Base-by-base conservation (phyloP, 495 filamentous ascomycete species). In the Aspergillus coremiiformis region DNA sequence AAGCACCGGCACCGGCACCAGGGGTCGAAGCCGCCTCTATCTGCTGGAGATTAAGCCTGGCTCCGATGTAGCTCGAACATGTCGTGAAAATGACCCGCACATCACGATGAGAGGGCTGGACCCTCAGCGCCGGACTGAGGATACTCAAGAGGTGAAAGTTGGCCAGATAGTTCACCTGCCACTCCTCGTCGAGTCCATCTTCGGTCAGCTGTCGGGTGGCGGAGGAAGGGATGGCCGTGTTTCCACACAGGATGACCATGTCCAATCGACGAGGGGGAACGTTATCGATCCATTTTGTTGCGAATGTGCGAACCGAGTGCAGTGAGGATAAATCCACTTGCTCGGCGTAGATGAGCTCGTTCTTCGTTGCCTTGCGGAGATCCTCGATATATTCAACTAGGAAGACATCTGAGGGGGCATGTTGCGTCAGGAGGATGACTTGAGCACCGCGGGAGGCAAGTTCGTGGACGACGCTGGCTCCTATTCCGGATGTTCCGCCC, bases 271-370 rank as follows among this genome's bases (percentile, higher is more conserved):
- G 81, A 19, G 90, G 86, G 0, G 94, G 91, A 23, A 84, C 80
- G 65, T 97, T 99, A 68, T 99, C 91, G 58, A 97, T 86, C 90
- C 94, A 99, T 71, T 90, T 90, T 2, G 93, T 99, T n/a, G 93
- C 93, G 63, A 99, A 99, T 52, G 83, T 75, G 21, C 93, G 87
- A 51, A 99, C 83, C 53, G 85, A 91, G 61, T 96, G 81, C 15
- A 97, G 74, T 11, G 86, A 91, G 22, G 84, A 69, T 35, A 99
- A 82, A 56, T 99, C 91, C 29, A 93, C 89, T 65, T 94, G 86
- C 66, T 99, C 93, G 49, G 94, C 90, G 60, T 91, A 96, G 59
- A 99, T 89, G 50, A 97, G 73, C 17, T 90, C 76, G 74, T 97
- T 99, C 10, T 79, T 78, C n/a, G 89, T 89, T 21, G 77, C 72